A percentile compares a stretch with the other conserved stretches of the same genome.
Conservation (phyloP, 176 grass and related monocot species). For the Luzula sylvatica region DNA sequence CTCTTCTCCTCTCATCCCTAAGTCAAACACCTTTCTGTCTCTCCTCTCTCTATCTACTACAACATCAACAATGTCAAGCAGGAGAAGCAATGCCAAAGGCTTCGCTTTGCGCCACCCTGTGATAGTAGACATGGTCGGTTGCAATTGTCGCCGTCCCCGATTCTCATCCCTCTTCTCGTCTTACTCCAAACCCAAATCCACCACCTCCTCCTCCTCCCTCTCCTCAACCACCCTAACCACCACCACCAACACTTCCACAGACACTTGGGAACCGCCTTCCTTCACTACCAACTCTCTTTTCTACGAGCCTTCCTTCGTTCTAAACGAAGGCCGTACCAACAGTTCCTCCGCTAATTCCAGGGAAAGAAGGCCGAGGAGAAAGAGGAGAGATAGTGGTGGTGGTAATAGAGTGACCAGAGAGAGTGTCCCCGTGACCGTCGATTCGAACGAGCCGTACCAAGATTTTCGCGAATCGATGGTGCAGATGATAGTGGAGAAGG, state of each 20-base stretch:
- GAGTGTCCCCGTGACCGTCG: constrained; percentile 88
- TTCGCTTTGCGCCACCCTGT: constrained; percentile 56
- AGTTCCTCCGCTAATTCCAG: neutral
- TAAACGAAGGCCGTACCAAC: constrained; percentile 2
- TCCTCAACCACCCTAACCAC: constrained; percentile 32
- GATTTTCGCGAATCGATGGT: constrained; percentile 97
- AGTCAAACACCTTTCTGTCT: neutral
- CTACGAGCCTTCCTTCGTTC: constrained; percentile 20
- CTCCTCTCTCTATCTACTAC: neutral
- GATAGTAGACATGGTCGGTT: constrained; percentile 73
- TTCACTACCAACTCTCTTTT: constrained; percentile 58
- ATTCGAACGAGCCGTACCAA: constrained; percentile 74
- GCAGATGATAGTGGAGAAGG: constrained; percentile 98
- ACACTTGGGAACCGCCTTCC: constrained; percentile 64
- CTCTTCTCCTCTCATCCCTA: neutral
- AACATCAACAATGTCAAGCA: constrained; percentile 38
- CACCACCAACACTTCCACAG: constrained; percentile 42
- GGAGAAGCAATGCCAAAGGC: constrained; percentile 24
- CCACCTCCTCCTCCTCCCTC: constrained; percentile 35
- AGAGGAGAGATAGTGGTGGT: constrained; percentile 28
- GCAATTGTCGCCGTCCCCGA: constrained; percentile 82
- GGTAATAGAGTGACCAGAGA: constrained; percentile 35
- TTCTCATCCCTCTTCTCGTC: constrained; percentile 41
- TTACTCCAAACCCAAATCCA: constrained; percentile 34
- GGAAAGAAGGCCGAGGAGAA: constrained; percentile 11